Base-by-base conservation (phyloP, 345 rosid genomes). In the Tarenaya hassleriana region DNA sequence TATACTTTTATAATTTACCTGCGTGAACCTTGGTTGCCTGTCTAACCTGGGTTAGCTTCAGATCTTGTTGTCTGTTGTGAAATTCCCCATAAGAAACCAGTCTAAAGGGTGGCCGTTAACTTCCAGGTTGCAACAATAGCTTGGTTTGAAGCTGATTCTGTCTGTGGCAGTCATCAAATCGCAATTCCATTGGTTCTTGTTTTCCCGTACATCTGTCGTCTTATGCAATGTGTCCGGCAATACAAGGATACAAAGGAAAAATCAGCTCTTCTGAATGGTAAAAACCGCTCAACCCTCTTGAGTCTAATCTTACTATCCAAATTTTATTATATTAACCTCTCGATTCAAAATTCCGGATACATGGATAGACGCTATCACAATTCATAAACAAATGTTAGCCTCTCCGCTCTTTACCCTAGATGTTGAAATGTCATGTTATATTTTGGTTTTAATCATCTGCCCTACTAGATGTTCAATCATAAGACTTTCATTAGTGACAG, bases 101-200 rank as follows among this genome's bases (percentile, higher is more conserved):
- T 29, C 27, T 56, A 51, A 59, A 47, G 45, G 47, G 41, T 56
- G 69, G 54, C 55, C 41, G 34, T 42, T 71, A 39, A 24, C 19
- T 31, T 75, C 61, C 70, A 92, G 98, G 97, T 88, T 0, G 98
- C 98, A 49, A 92, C 97, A 33, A 85, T 88, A 62, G 98, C 98
- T 32, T 92, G 97, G 98, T 88, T 88, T 73, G 98, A 92, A 69
- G 97, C 98, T 59, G 97, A 88, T 55, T 91, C 98, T 41, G 80
- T 92, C 43, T 92, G 98, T 29, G 97, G 98, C 31, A 81, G 97
- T 74, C 97, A 92, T 78, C 82, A 94, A 18, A 66, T 77, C 61
- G 91, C 80, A 53, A 92, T 88, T 63, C 97, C 98, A 16, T 47
- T 92, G 20, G 88, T 80, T 72, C 91, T 92, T 50, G 98, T 81